Conservation (phyloP, 2,329 filamentous ascomycete species). For the Fusarium sp. region DNA sequence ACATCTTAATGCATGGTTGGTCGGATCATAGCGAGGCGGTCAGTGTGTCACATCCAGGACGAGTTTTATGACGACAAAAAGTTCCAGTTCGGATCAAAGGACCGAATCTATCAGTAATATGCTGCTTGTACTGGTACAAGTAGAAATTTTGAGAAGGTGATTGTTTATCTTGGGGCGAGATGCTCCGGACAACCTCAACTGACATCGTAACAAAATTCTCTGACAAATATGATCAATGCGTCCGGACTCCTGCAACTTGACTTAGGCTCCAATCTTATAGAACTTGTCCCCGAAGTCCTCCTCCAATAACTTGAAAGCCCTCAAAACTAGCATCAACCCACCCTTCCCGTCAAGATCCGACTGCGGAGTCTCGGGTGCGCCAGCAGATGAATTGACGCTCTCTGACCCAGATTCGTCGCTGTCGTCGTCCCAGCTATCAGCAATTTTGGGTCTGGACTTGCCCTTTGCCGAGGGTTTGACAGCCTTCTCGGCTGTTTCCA, state of each 20-base stretch:
- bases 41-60: constrained; percentile 2
- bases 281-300: constrained; percentile 77
- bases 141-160: background rate
- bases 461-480: constrained; percentile 6
- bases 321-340: constrained; percentile 70
- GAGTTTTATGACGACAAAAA: background rate
- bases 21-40: constrained; percentile 6
- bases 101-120: background rate
- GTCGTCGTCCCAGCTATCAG: constrained; percentile 62
- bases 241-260: no score
- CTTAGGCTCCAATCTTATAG: constrained; percentile 71
- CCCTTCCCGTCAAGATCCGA: constrained; percentile 55
- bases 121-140: constrained; percentile 1
- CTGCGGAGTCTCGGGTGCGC: background rate
- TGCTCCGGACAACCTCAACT: background rate
- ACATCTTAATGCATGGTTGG: background rate
- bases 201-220: background rate
- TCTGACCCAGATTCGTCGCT: constrained; percentile 50
- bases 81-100: background rate
- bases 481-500: background rate
- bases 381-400: constrained; percentile 47
- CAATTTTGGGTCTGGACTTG: constrained; percentile 41
- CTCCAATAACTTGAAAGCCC: constrained; percentile 71
- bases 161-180: background rate
- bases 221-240: background rate